Base-by-base conservation (phyloP, 1,139 yeast genomes). In the Diutina rugosa region DNA sequence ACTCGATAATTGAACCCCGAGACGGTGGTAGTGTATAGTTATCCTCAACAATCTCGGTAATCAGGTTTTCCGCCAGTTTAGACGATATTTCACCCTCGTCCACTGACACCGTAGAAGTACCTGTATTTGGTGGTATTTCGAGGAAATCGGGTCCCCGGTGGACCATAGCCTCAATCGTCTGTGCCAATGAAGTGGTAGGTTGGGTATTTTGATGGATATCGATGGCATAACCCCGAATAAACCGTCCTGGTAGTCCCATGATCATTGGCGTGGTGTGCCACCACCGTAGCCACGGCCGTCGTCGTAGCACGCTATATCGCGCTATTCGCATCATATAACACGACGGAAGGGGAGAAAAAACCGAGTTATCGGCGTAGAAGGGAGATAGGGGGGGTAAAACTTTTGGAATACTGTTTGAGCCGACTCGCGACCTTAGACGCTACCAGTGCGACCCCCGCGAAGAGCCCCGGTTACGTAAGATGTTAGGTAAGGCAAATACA, bases 1-100 rank as follows among this genome's bases (percentile, higher is more conserved):
- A 69, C 58, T 73, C 76, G 1, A 76, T 68, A 1, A 76, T 57
- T 0, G 78, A 72, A 0, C 80, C 80, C 4, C 60, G 56, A 0
- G 56, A 56, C 0, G 76, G 75, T 12, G 63, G 59, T 6, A 49
- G 56, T 14, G 58, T 58, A n/a, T 61, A 61, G 56, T 64, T 69
- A n/a, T 60, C 60, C 14, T 64, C 61, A 6, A 66, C 56, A 8
- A 69, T 56, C 58, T 48, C 57, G 59, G 21, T 49, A 35, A 14
- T 10, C 32, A 54, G 58, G 51, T 35, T 12, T 35, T 35, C 41
- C 6, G 6, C 41, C 14, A 10, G 41, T 35, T 35, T 35, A 21
- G 26, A 21, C 26, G 26, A 3, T 2, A 21, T 21, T 21, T 21
- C 26, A 21, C 4, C 26, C 26, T 21, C 26, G 4, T 21, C 26